Percentiles rank a stretch among this genome's conserved stretches.
Conservation (phyloP, 2,329 filamentous ascomycete species). For the Lecanoromycetidae sp. region DNA sequence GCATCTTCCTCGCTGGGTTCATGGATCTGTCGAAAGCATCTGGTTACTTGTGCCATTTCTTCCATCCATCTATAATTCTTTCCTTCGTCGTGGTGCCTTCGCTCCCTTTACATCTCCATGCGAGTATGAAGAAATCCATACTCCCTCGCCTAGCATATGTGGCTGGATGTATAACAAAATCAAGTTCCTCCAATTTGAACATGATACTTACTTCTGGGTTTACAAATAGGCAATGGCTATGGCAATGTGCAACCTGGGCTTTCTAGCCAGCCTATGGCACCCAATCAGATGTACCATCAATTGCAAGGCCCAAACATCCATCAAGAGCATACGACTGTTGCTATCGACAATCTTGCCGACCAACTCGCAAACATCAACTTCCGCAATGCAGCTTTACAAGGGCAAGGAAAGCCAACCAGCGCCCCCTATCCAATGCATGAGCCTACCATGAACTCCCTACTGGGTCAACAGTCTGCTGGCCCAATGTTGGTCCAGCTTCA, state of each 20-base stretch:
- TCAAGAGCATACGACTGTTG: conserved; percentile 6
- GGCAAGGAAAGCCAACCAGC: conserved; percentile 5
- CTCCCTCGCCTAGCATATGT: background rate
- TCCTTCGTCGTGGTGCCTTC: no score
- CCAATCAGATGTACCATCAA: conserved; percentile 9
- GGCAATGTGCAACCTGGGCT: conserved; percentile 10
- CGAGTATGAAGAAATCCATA: no score
- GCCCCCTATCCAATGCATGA: conserved; percentile 5
- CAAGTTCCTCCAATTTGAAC: background rate
- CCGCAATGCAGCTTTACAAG: conserved; percentile 4
- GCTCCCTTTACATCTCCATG: background rate
- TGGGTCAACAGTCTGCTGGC: conserved; percentile 3
- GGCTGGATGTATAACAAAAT: background rate
- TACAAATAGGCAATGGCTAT: conserved; percentile 11
- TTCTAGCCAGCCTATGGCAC: conserved; percentile 8
- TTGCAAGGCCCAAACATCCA: conserved; percentile 6
- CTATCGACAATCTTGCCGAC: conserved; percentile 12
- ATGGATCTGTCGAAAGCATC: no score
- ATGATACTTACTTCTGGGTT: background rate
- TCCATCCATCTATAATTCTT: background rate
- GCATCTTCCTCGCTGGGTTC: no score
- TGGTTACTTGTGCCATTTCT: background rate
- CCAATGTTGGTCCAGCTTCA: conserved; percentile 13
- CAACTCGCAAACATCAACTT: conserved; percentile 12
- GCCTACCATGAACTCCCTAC: conserved; percentile 8